Evolutionary conservation across 2,329 filamentous ascomycete genomes (phyloP), one percentile per base, ranked within the genome.

Genomic region (Cyphellophora attinorum): DNA sequence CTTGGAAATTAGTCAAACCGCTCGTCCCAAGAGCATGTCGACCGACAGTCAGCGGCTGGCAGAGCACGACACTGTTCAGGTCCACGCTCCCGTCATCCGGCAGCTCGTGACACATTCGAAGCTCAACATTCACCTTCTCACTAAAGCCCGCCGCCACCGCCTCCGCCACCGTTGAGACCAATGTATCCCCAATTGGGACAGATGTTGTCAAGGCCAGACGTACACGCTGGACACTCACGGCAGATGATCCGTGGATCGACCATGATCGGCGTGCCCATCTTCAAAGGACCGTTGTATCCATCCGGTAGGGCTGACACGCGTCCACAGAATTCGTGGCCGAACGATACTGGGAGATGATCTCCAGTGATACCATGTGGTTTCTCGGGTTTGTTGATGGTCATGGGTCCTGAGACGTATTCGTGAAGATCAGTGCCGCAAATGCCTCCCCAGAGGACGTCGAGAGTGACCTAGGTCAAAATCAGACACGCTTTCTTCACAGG

Each of bases 161-260:
- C 51, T 14, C 68, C 68, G 61, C 65, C 70, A 11, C 37, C 63
- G 17, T 61, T 67, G 10, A 71, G 45, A 1, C 68, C 68, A 5
- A 71, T 52, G 44, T 70, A 72, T 1, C 66, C 68, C 41, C 67
- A 68, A 23, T 59, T 63, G 46, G 65, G 62, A 45, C 68, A 72
- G 51, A 66, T 69, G 38, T 72, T 72, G 29, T 67, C 61, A 16
- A 64, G 49, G 1, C 64, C 64, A 11, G 62, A 59, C 35, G 61
- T 53, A 45, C 70, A 74, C 5, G 67, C 60, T 10, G 58, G 59
- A 47, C 68, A 72, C 4, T 62, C 63, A 5, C 60, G 60, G 37
- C 70, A 67, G 47, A 69, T 71, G 21, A 72, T 67, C 46, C 70
- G 70, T 5, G 70, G 68, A 41, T 69, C 62, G 3, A 70, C 56